Conservation (phyloP, 306 rosid genomes). For the Glycyrrhiza uralensis region DNA sequence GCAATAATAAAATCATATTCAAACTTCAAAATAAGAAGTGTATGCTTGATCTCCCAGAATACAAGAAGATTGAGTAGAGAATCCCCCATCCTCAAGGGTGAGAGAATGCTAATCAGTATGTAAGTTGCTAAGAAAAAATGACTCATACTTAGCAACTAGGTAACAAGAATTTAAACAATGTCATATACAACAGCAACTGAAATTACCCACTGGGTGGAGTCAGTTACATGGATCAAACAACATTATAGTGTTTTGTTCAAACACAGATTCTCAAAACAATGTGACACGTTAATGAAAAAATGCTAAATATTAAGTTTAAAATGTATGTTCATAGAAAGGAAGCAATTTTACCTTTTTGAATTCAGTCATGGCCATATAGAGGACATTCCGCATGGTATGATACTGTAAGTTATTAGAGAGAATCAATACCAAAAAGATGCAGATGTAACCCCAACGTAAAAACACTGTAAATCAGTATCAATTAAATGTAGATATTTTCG, state of each 20-base stretch:
- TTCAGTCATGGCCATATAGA: slow-evolving; percentile 79
- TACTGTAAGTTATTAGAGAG: slow-evolving; percentile 52
- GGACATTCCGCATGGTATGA: slow-evolving; percentile 76
- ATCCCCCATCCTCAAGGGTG: neutral
- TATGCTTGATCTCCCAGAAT: neutral
- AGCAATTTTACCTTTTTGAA: slow-evolving; percentile 55
- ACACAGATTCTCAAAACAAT: neutral
- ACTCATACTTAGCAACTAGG: neutral
- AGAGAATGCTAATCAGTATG: neutral
- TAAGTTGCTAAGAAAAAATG: neutral
- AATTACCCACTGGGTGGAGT: neutral
- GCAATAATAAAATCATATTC: neutral
- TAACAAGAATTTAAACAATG: neutral
- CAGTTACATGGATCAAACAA: neutral
- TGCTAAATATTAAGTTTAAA: neutral
- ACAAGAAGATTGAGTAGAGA: neutral
- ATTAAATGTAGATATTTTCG: slow-evolving; percentile 3
- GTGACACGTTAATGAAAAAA: neutral
- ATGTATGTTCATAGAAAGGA: neutral
- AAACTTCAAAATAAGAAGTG: neutral
- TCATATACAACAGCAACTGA: neutral
- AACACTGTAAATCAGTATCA: neutral
- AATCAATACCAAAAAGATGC: slow-evolving; percentile 18
- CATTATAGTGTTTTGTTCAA: neutral
- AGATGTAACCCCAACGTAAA: neutral